Evolutionary conservation across 495 filamentous ascomycete species (phyloP), one percentile per base, ranked within the genome.

Genomic region (Hyaloscypha bicolor): DNA sequence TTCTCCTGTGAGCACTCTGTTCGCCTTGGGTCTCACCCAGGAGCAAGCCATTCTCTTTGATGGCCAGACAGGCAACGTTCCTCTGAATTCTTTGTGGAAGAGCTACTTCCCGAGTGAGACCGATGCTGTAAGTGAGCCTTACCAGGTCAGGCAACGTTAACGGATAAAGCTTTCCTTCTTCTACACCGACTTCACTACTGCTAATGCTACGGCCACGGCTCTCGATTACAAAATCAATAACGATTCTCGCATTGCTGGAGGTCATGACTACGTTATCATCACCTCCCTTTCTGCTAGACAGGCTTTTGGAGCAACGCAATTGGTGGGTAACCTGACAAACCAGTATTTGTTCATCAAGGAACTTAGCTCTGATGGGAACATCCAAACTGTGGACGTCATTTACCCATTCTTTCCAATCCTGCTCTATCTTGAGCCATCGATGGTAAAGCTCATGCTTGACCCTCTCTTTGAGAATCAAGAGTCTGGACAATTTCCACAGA

Each of bases 321-420:
- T 96, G 72, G 86, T 90, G 1, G 93, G 93, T 2, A 96, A 91
- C 3, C 84, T 87, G 0, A 85, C 91, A 0, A 83, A 90, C 69
- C 91, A 92, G 3, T 86, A 96, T 37, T 76, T 98, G n/a, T 97
- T 97, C 79, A 76, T 97, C 52, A 98, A 98, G 76, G 94, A 98
- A 76, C 97, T 98, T 72, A 94, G 91, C 60, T 95, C 92, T 0
- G 91, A 97, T 75, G 93, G 94, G 39, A 96, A 97, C 73, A 89
- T 89, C 74, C 92, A 97, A 76, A 98, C 94, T 0, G 93, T 98
- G 55, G 94, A 98, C 80, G 93, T 98, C 74, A 96, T 98, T 72
- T 98, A 96, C 82, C 94, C 94, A 0, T 85, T 92, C 0, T 93
- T 89, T 72, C 92, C 94, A 2, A 91, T 96, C 79, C 92, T 97